These are phyloP conservation scores for Aspergillus coremiiformis DNA, from an alignment of 495 filamentous ascomycete genomes.

Conservation along the genomic window DNA sequence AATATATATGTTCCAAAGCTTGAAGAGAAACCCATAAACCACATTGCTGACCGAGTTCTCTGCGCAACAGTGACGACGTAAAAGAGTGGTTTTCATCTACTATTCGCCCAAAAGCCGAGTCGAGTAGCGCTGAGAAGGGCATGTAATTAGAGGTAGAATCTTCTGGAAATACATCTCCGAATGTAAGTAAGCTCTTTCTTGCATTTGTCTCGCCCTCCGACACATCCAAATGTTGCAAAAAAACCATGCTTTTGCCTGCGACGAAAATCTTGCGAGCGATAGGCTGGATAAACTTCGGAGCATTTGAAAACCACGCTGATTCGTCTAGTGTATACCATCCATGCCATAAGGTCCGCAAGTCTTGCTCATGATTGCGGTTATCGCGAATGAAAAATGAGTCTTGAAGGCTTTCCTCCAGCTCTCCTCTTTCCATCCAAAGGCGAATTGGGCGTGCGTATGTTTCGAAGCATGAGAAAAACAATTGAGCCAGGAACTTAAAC, in stretches of 20 bases:
- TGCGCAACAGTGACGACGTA: conserved; percentile 56
- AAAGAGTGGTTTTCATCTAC: conserved; percentile 64
- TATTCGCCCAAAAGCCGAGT: conserved; percentile 59
- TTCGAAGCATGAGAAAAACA: conserved; percentile 79
- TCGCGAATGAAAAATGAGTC: conserved; percentile 68
- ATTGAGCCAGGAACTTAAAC: conserved; percentile 51
- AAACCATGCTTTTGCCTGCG: conserved; percentile 79
- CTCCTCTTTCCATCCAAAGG: conserved; percentile 78
- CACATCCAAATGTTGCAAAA: conserved; percentile 56
- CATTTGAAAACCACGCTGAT: conserved; percentile 46
- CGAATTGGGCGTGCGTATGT: conserved; percentile 74
- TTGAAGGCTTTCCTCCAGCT: conserved; percentile 52
- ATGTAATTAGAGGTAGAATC: conserved; percentile 37
- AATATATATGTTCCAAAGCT: conserved; percentile 62
- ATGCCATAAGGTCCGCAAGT: conserved; percentile 64
- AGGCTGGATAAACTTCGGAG: conserved; percentile 66
- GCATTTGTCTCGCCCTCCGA: conserved; percentile 12
- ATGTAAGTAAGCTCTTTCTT: conserved; percentile 41
- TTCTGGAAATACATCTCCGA: conserved; percentile 46
- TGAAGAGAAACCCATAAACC: conserved; percentile 59
- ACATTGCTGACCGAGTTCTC: conserved; percentile 59
- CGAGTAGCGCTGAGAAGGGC: conserved; percentile 70
- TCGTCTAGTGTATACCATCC: conserved; percentile 60
- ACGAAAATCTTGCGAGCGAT: conserved; percentile 67
- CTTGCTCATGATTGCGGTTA: conserved; percentile 45